Evolutionary conservation across 805 yeast species (phyloP), one percentile per base, ranked within the genome.

Genomic region (Hanseniaspora occidentalis): DNA sequence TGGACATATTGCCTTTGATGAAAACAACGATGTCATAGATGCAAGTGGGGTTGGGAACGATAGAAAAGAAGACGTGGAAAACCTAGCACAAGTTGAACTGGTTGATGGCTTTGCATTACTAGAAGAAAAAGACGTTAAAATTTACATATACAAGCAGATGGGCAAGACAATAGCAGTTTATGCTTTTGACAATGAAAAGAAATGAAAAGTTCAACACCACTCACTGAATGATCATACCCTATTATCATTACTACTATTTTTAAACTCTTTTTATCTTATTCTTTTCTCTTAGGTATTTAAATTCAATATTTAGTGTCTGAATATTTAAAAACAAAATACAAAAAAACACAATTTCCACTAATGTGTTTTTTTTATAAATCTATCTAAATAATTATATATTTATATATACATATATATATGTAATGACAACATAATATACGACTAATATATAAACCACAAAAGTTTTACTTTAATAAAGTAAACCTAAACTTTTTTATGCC

Each of bases 1-100:
- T 9, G 64, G 64, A 2, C 50, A 56, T 20, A 37, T 59, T 27
- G 45, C 55, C 3, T 57, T 57, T 40, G 64, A 59, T 41, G 50
- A 50, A 22, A 52, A 56, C 38, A 50, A 50, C 23, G 56, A 58
- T 35, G 40, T 59, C 14, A 48, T 59, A 13, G 53, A 55, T 35
- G 50, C 49, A 3, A 49, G 56, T 3, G 64, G 62, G 3, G 43
- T 57, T 10, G 62, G 60, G 2, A 48, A 52, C 24, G 49, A 48
- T 9, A 47, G 58, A 26, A 36, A 36, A 6, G 46, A 42, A 18
- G 61, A 58, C 31, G 50, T 58, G 19, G 44, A 42, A 4, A 47
- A 49, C 10, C 40, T 59, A 13, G 44, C 50, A 13, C 47, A 47
- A 22, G 42, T 49, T 21, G 47, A 50, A 14, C 37, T 57, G 18